Evolutionary conservation across 116 monocot species (phyloP), one percentile per base, ranked within the genome.

Genomic region (Cymodocea nodosa): DNA sequence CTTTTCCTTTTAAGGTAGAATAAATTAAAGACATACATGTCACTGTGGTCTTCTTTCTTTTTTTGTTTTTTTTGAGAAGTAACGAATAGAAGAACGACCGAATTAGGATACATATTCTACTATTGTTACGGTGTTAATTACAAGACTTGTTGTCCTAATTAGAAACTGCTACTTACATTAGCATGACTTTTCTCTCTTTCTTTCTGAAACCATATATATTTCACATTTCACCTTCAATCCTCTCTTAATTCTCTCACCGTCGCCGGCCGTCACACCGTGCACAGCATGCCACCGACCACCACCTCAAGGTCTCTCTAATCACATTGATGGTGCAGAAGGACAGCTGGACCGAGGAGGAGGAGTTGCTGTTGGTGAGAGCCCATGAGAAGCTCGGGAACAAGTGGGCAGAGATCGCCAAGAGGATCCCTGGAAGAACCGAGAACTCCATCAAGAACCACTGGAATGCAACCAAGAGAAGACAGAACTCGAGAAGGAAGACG

Each of bases 381-480:
- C 79, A 79, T 35, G 51, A 61, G 50, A 69, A 70, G 55, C 49
- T 79, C 0, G 79, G 79, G 10, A 79, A 79, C 70, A 52, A 14
- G 39, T 79, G 79, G 79, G 74, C 79, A 5, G 74, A 79, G 74
- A 74, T 79, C 15, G 69, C 79, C 0, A 79, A 79, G 60, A 35
- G 60, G 14, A 74, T 79, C 16, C 79, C 78, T 0, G 79, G 79
- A 17, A 74, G 79, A 34, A 79, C 74, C 0, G 79, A 79, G 39
- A 79, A 79, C 56, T 69, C 79, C 56, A 79, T 79, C 36, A 79
- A 79, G 74, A 79, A 79, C 59, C 79, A 79, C 48, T 79, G 79
- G 74, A 79, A 79, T 60, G 73, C 79, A 23, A 74, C 79, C 65
- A 74, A 74, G 60, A 66, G 79, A 39, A 60, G 70, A 70, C 74